phyloP scores from a whole-genome alignment of 108 stramenopile genomes.

The Skeletonema marinoi region DNA sequence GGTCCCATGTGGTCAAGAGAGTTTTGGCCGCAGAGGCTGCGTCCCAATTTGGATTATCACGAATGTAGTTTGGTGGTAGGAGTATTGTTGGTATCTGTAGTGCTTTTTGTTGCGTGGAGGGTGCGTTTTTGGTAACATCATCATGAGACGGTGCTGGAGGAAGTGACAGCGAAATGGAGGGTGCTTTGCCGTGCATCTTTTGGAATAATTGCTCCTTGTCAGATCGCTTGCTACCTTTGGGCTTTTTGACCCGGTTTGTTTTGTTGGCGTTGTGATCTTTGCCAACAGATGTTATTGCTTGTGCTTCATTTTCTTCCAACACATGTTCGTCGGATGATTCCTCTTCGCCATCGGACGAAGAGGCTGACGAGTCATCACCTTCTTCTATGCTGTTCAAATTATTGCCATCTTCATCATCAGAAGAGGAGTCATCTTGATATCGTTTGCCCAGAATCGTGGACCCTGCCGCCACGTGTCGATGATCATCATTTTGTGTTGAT shows the following conservation, averaged over 20 bases:
- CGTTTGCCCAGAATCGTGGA: slow-evolving; percentile 7
- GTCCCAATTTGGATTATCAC: slow-evolving; percentile 28
- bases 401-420: slow-evolving; percentile 11
- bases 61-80: slow-evolving; percentile 26
- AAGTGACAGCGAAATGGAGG: slow-evolving; percentile 27
- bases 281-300: not conserved
- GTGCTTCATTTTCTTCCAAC: not conserved
- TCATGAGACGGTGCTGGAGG: not conserved
- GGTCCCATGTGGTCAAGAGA: slow-evolving; percentile 29
- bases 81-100: slow-evolving; percentile 30
- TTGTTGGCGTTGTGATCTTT: not conserved
- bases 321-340: not conserved
- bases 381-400: not conserved
- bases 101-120: slow-evolving; percentile 1
- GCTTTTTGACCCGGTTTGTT: not conserved
- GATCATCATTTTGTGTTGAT: not conserved
- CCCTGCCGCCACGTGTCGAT: not conserved
- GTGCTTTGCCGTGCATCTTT: slow-evolving; percentile 19
- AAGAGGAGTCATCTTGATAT: not conserved
- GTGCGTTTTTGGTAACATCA: not conserved
- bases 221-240: slow-evolving; percentile 1
- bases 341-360: not conserved
- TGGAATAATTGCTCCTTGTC: slow-evolving; percentile 8
- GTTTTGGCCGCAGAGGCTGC: slow-evolving; percentile 9
- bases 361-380: slow-evolving; percentile 7